These are phyloP conservation scores for Bruguiera gymnorhiza DNA, from an alignment of 345 rosid genomes.

Conservation along the genomic window DNA sequence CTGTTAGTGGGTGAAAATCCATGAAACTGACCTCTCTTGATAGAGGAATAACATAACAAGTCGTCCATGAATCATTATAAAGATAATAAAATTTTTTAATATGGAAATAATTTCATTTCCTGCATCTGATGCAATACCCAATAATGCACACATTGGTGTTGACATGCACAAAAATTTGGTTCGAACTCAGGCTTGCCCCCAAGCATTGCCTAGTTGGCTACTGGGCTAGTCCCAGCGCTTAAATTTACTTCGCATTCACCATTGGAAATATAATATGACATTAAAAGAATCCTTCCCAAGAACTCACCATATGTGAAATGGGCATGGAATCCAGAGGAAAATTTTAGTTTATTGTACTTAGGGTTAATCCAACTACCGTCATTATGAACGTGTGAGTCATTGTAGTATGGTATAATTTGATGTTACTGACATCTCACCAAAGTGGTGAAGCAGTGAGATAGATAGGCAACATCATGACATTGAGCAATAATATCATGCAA, in stretches of 20 bases:
- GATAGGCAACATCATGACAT: conserved; percentile 8
- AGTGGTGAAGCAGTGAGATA: neutral
- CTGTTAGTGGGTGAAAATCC: conserved; percentile 11
- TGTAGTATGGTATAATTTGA: conserved; percentile 23
- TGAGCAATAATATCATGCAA: neutral
- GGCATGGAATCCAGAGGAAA: conserved; percentile 9
- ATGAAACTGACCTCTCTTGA: neutral
- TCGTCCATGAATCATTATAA: conserved; percentile 10
- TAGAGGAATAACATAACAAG: neutral
- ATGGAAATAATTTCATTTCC: too few relatives aligned
- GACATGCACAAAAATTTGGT: too few relatives aligned
- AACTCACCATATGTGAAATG: neutral
- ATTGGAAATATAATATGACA: too few relatives aligned
- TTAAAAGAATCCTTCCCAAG: neutral
- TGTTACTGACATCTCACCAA: conserved; percentile 24
- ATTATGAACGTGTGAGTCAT: conserved; percentile 12
- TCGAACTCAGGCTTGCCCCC: too few relatives aligned
- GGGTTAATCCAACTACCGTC: conserved; percentile 24
- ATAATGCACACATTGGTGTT: neutral
- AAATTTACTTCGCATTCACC: too few relatives aligned
- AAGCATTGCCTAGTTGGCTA: too few relatives aligned
- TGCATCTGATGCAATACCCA: neutral
- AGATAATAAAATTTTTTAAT: too few relatives aligned
- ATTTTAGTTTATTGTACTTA: conserved; percentile 3
- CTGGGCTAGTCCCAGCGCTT: too few relatives aligned